Evolutionary conservation across 257 asterid species (phyloP).

Genomic region (Jacaranda mimosifolia): DNA sequence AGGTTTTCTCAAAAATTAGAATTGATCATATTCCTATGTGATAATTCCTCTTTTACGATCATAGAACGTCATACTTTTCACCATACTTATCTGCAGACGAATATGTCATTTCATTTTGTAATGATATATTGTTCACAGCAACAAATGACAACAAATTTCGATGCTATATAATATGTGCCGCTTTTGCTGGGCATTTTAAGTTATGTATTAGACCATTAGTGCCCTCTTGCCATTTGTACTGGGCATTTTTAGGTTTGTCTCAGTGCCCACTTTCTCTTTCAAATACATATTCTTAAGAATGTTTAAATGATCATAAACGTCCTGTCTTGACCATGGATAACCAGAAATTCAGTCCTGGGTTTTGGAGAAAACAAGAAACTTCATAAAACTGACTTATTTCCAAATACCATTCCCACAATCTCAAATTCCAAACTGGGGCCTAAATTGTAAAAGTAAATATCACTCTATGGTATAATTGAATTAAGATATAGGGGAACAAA

Average conservation of each 20-base stretch:
- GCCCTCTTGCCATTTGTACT: not conserved
- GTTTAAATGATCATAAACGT: not conserved
- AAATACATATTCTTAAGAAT: not conserved
- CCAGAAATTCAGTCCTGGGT: not conserved
- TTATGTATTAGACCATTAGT: not conserved
- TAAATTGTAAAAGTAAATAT: not conserved
- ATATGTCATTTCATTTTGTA: not conserved
- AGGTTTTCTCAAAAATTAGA: slow-evolving; percentile 3
- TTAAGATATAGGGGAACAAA: not conserved
- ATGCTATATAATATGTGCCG: not conserved
- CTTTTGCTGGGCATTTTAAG: slow-evolving; percentile 12
- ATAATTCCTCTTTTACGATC: not conserved
- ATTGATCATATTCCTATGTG: slow-evolving; percentile 1
- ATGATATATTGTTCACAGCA: slow-evolving; percentile 4
- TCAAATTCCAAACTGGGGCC: not conserved
- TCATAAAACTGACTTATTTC: not conserved
- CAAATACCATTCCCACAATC: not conserved
- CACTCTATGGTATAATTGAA: not conserved
- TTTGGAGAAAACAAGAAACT: not conserved
- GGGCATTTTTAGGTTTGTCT: slow-evolving; percentile 16
- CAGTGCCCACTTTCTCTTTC: not conserved
- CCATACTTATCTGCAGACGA: slow-evolving; percentile 11
- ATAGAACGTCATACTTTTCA: not conserved
- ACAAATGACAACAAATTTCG: not conserved
- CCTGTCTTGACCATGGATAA: slow-evolving; percentile 11